Percentiles rank a stretch among this genome's conserved stretches.
These are phyloP conservation scores for Alternaria arborescens DNA, from an alignment of 2,329 filamentous ascomycete species.

Conservation along the genomic window DNA sequence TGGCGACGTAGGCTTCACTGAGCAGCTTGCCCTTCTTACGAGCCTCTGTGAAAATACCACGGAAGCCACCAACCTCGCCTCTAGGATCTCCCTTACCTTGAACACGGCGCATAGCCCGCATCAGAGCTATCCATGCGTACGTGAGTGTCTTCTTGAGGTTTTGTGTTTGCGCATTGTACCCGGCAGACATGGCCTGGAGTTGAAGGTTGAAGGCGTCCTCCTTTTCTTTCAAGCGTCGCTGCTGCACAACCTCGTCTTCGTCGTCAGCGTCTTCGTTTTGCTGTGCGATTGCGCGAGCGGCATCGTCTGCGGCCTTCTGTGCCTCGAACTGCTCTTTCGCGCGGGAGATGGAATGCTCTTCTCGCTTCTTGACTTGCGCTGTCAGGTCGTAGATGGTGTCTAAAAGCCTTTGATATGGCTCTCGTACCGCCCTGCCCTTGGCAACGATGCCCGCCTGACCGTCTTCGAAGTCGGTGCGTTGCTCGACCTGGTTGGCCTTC, in stretches of 20 bases:
- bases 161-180: slow-evolving; percentile 75
- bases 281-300: slow-evolving; percentile 50
- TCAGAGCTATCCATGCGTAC: slow-evolving; percentile 92
- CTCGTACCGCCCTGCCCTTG: slow-evolving; percentile 76
- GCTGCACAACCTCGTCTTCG: slow-evolving; percentile 60
- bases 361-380: slow-evolving; percentile 72
- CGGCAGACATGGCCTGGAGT: slow-evolving; percentile 67
- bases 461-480: slow-evolving; percentile 78
- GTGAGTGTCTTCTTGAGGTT: slow-evolving; percentile 86
- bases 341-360: slow-evolving; percentile 67
- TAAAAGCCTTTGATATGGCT: slow-evolving; percentile 83
- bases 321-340: slow-evolving; percentile 64
- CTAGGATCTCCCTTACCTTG: slow-evolving; percentile 75
- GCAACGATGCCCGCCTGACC: slow-evolving; percentile 71
- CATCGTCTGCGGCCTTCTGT: slow-evolving; percentile 54
- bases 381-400: slow-evolving; percentile 89
- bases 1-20: slow-evolving; percentile 93
- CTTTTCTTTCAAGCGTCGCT: slow-evolving; percentile 51
- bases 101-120: slow-evolving; percentile 91
- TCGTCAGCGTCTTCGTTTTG: slow-evolving; percentile 60
- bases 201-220: slow-evolving; percentile 63
- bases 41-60: slow-evolving; percentile 89
- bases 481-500: slow-evolving; percentile 86
- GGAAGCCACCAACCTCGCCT: slow-evolving; percentile 75
- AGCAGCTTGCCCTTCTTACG: slow-evolving; percentile 86